Percentiles rank a stretch among this genome's conserved stretches.
Evolutionary conservation across 2,329 filamentous ascomycete species (phyloP).

Genomic region (Alternaria tenuissima): DNA sequence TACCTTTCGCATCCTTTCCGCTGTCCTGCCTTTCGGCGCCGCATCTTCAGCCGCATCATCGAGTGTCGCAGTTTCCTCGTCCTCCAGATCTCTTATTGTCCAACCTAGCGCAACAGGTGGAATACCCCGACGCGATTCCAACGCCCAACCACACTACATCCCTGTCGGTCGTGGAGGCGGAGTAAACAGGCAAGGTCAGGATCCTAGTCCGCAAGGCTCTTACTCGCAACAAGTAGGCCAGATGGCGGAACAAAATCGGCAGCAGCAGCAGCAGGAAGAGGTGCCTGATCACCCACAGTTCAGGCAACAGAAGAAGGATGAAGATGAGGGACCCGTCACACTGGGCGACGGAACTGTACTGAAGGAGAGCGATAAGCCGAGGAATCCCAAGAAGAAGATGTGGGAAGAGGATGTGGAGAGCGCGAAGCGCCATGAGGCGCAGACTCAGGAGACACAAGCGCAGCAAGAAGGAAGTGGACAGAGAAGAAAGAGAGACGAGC

Average conservation of each 20-base stretch:
- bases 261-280: constrained; percentile 30
- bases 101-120: constrained; percentile 55
- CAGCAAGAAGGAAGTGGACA: constrained; percentile 19
- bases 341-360: constrained; percentile 58
- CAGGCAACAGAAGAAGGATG: constrained; percentile 30
- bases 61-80: constrained; percentile 20
- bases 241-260: constrained; percentile 32
- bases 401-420: constrained; percentile 61
- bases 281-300: constrained; percentile 36
- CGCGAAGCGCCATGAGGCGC: constrained; percentile 38
- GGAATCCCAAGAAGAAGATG: constrained; percentile 69
- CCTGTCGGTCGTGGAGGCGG: constrained; percentile 62
- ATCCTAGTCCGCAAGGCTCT: constrained; percentile 48
- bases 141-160: constrained; percentile 48
- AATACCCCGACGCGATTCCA: constrained; percentile 41
- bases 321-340: constrained; percentile 45
- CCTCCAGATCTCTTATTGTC: constrained; percentile 52
- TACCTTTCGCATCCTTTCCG: constrained; percentile 66
- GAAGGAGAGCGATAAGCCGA: constrained; percentile 50
- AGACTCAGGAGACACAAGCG: constrained; percentile 15
- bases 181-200: constrained; percentile 53
- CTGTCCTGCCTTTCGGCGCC: constrained; percentile 63
- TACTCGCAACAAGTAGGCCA: constrained; percentile 47
- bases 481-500: constrained; percentile 32
- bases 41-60: constrained; percentile 33